Evolutionary conservation across 495 filamentous ascomycete genomes (phyloP), one percentile per base, ranked within the genome.

Genomic region (Penicillium flavigenum): DNA sequence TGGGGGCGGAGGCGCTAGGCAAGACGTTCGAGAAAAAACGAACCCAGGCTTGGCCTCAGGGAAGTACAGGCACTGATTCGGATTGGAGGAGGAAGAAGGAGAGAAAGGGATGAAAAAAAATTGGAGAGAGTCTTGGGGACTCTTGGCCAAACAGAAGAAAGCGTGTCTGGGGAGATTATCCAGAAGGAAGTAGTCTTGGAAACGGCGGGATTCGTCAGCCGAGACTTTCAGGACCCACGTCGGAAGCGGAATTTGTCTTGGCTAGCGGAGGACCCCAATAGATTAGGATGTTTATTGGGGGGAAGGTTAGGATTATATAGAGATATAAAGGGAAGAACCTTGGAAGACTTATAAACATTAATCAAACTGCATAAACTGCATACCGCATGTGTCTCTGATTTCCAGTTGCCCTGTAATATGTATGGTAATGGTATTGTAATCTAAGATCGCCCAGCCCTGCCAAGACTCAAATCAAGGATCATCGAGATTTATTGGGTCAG

Each of bases 161-260:
- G 51, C 55, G 57, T 41, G 47, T 26, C 53, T 27, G 32, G 60
- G 48, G 60, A 61, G 64, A 62, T 63, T 61, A 52, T 59, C 63
- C 58, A 61, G 62, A 54, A 61, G 34, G 49, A 47, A 34, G 53
- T 53, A 17, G 27, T 31, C 51, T 59, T 63, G 64, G 52, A 57
- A 50, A 46, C 39, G 49, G 64, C 66, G 66, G 66, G 64, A 69
- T 65, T 69, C 66, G 66, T 67, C 66, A 69, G 66, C 66, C 66
- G 41, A 61, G 58, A 55, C 55, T 59, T 65, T 58, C 24, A 24
- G 41, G 66, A 59, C 64, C 65, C 66, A 67, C 64, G 59, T 58
- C 31, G 32, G 49, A 50, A 60, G 62, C 64, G 64, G 64, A 65
- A 58, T 19, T 12, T 24, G 61, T 61, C 64, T 66, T 66, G 64